These are phyloP conservation scores for Coprinopsis marcescibilis DNA, from an alignment of 768 basidiomycete genomes.

Conservation along the genomic window DNA sequence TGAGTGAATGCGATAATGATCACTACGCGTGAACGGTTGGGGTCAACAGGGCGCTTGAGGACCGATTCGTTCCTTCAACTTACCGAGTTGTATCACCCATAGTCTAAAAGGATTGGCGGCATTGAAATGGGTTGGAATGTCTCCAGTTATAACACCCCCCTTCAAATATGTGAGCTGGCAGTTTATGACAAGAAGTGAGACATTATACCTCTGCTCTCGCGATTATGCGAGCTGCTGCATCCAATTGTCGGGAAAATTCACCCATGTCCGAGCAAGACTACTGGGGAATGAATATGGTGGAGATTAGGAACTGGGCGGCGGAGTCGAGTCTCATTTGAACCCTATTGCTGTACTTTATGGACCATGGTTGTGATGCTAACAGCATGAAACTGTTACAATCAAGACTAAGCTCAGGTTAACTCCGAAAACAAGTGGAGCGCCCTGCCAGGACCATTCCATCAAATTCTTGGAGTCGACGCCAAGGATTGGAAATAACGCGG, in stretches of 20 bases:
- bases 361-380: background rate
- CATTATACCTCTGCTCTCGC: conserved; percentile 45
- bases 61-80: conserved; percentile 15
- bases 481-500: too few species aligned
- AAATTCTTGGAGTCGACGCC: background rate
- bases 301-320: background rate
- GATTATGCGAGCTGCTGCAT: conserved; percentile 21
- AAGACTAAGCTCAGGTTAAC: background rate
- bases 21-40: conserved; percentile 34
- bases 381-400: background rate
- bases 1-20: conserved; percentile 82
- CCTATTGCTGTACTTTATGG: background rate
- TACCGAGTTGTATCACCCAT: conserved; percentile 76
- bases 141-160: conserved; percentile 77
- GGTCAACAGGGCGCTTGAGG: conserved; percentile 8
- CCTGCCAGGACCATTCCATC: background rate
- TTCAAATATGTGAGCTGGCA: conserved; percentile 20
- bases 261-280: conserved; percentile 35
- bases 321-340: background rate
- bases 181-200: background rate
- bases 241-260: conserved; percentile 31
- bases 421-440: background rate
- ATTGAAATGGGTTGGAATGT: conserved; percentile 63
- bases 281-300: background rate
- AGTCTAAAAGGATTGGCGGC: conserved; percentile 60